Evolutionary conservation across 83 land plant genomes (phyloP).

Genomic region (Picea engelmannii): DNA sequence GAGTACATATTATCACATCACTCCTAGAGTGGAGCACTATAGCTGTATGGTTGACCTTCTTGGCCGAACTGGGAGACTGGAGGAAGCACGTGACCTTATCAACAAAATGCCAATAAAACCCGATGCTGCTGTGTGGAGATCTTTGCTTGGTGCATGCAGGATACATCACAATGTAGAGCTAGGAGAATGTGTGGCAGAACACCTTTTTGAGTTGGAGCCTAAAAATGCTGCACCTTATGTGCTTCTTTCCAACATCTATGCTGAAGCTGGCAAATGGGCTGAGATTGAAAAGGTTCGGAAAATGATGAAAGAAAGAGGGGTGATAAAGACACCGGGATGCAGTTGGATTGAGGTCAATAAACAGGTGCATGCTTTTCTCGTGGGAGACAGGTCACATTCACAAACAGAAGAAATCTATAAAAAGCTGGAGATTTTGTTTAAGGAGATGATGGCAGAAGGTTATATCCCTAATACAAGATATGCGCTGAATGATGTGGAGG

Average conservation of each 20-base stretch:
- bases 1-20: not conserved
- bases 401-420: not conserved
- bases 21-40: not conserved
- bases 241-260: not conserved
- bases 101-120: slow-evolving; percentile 9
- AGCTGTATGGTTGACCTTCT: not conserved
- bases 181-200: not conserved
- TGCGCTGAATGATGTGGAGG: slow-evolving; percentile 6
- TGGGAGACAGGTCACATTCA: not conserved
- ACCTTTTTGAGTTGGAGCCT: not conserved
- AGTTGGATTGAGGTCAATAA: slow-evolving; percentile 4
- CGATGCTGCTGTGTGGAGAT: not conserved
- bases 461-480: slow-evolving; percentile 1
- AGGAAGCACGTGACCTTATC: not conserved
- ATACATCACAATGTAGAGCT: not conserved
- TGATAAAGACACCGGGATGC: not conserved
- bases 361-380: not conserved
- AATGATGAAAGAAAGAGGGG: not conserved
- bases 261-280: not conserved
- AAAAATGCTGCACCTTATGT: slow-evolving; percentile 3
- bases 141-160: not conserved
- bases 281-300: not conserved
- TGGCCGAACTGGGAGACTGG: not conserved
- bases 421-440: not conserved
- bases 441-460: slow-evolving; percentile 3